These are phyloP conservation scores for Forsythia viridissima DNA, from an alignment of 257 asterid species.

Conservation along the genomic window DNA sequence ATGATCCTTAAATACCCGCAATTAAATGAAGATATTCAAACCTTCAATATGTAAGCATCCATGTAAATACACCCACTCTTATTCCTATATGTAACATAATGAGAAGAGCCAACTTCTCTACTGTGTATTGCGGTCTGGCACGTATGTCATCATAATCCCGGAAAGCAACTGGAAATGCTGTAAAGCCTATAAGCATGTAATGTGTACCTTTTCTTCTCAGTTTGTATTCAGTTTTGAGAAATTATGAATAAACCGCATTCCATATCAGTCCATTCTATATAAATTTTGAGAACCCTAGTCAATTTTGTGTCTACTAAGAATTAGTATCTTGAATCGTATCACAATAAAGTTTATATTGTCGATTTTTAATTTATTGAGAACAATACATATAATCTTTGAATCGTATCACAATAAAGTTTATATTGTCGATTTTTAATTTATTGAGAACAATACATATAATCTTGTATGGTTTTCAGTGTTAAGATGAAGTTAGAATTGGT, in stretches of 20 bases:
- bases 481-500: too few relatives aligned
- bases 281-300: neutral
- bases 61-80: neutral
- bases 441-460: too few relatives aligned
- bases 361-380: too few relatives aligned
- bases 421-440: too few relatives aligned
- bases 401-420: too few relatives aligned
- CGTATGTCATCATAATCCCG: neutral
- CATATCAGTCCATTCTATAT: neutral
- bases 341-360: too few relatives aligned
- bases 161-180: neutral
- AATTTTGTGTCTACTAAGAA: too few relatives aligned
- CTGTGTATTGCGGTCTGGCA: neutral
- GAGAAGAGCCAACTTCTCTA: neutral
- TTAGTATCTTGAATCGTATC: too few relatives aligned
- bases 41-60: neutral
- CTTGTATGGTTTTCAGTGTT: too few relatives aligned
- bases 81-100: neutral
- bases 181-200: neutral
- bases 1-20: neutral
- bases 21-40: conserved; percentile 7
- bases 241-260: neutral
- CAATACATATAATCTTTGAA: too few relatives aligned
- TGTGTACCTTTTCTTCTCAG: neutral
- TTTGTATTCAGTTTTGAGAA: conserved; percentile 1